phyloP scores from a whole-genome alignment of 2,329 filamentous ascomycete genomes.

The Fusarium bactridioides region DNA sequence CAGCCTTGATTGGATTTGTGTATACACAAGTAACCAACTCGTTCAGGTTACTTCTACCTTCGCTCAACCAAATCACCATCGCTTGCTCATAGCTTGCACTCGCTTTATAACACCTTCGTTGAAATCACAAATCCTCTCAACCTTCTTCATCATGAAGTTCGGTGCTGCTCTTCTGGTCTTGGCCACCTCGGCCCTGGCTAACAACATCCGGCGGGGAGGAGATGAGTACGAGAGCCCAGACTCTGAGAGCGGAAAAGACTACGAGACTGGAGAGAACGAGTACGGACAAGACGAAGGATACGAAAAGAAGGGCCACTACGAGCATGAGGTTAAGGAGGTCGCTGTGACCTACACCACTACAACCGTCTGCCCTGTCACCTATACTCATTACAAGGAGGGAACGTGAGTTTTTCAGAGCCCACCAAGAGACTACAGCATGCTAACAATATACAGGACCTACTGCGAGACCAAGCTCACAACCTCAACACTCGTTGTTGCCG shows the following conservation, averaged over 20 bases:
- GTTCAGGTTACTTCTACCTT: constrained; percentile 45
- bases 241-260: constrained; percentile 10
- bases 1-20: constrained; percentile 17
- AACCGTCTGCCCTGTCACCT: constrained; percentile 56
- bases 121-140: constrained; percentile 7
- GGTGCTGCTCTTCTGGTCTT: constrained; percentile 36
- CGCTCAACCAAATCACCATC: constrained; percentile 32
- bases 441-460: constrained; percentile 48
- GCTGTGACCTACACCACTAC: constrained; percentile 51
- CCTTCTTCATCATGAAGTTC: constrained; percentile 39
- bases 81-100: constrained; percentile 34
- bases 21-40: constrained; percentile 39
- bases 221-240: constrained; percentile 21
- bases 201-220: constrained; percentile 32
- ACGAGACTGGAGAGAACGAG: constrained; percentile 13
- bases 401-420: constrained; percentile 45
- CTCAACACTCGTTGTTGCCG: constrained; percentile 54
- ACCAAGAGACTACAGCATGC: not conserved
- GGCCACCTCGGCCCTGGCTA: constrained; percentile 38
- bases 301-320: not conserved
- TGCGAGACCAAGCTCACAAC: constrained; percentile 53
- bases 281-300: constrained; percentile 14
- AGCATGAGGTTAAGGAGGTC: constrained; percentile 28
- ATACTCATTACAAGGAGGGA: constrained; percentile 51
- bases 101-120: constrained; percentile 28